Evolutionary conservation across 2,329 filamentous ascomycete species (phyloP).

Genomic region (Penicillium sclerotigenum): DNA sequence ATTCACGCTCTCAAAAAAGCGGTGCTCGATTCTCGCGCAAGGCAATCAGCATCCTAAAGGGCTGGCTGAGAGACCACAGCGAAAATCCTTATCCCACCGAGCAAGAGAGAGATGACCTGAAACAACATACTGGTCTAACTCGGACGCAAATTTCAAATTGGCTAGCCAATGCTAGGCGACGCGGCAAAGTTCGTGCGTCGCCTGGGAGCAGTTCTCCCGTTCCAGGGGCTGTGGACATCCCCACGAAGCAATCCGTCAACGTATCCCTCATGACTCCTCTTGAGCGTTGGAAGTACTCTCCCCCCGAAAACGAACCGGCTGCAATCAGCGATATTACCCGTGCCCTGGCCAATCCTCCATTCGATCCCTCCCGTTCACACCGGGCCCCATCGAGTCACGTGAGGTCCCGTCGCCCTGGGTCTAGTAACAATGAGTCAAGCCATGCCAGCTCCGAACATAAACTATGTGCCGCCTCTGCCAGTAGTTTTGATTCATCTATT

Average conservation of each 20-base stretch:
- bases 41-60: slow-evolving; percentile 75
- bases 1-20: slow-evolving; percentile 55
- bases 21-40: slow-evolving; percentile 76
- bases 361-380: slow-evolving; percentile 33
- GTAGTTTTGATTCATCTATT: slow-evolving; percentile 55
- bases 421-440: slow-evolving; percentile 52
- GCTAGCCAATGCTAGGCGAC: slow-evolving; percentile 83
- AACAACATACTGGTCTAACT: slow-evolving; percentile 74
- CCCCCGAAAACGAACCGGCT: slow-evolving; percentile 67
- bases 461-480: slow-evolving; percentile 52
- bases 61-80: slow-evolving; percentile 77
- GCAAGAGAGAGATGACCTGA: slow-evolving; percentile 76
- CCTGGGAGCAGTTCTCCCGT: slow-evolving; percentile 68
- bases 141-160: slow-evolving; percentile 85
- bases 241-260: slow-evolving; percentile 54
- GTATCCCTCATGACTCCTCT: slow-evolving; percentile 58
- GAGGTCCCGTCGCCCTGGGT: slow-evolving; percentile 39
- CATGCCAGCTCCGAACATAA: slow-evolving; percentile 50
- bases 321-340: slow-evolving; percentile 61
- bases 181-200: slow-evolving; percentile 68
- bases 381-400: slow-evolving; percentile 32
- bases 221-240: slow-evolving; percentile 71
- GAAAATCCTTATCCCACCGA: slow-evolving; percentile 86
- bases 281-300: slow-evolving; percentile 67
- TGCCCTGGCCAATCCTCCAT: slow-evolving; percentile 51